These are phyloP conservation scores for Iris macrosiphon DNA, from an alignment of 106 monocot species.

Conservation along the genomic window DNA sequence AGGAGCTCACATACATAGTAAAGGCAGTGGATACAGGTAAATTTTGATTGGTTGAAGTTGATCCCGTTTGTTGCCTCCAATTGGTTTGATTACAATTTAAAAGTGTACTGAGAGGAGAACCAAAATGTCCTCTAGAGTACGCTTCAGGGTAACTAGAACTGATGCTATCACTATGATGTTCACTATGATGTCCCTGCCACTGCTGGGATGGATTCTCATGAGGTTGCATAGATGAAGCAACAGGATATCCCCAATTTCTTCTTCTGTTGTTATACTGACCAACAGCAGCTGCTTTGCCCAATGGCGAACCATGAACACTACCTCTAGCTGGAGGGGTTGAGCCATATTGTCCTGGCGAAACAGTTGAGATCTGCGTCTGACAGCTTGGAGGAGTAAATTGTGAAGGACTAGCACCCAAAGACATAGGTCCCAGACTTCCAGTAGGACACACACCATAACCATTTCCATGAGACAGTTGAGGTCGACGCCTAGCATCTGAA, in stretches of 20 bases:
- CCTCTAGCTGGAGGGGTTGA: slow-evolving; percentile 77
- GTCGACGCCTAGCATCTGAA: slow-evolving; percentile 59
- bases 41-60: slow-evolving; percentile 15
- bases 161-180: slow-evolving; percentile 35
- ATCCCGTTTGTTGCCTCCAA: slow-evolving; percentile 50
- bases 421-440: slow-evolving; percentile 68
- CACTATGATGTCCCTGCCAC: slow-evolving; percentile 41
- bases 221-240: slow-evolving; percentile 26
- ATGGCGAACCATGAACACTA: slow-evolving; percentile 46
- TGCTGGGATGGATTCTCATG: slow-evolving; percentile 48
- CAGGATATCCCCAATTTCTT: slow-evolving; percentile 36
- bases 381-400: slow-evolving; percentile 85
- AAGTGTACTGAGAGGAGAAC: slow-evolving; percentile 35
- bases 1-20: slow-evolving; percentile 10
- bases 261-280: slow-evolving; percentile 58
- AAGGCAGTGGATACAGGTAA: slow-evolving; percentile 3
- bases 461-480: slow-evolving; percentile 52
- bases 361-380: slow-evolving; percentile 50
- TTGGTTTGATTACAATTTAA: slow-evolving; percentile 30
- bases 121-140: slow-evolving; percentile 28
- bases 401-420: slow-evolving; percentile 93
- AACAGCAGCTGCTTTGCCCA: slow-evolving; percentile 56
- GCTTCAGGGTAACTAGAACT: slow-evolving; percentile 34
- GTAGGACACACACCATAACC: slow-evolving; percentile 64
- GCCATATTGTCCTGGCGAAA: slow-evolving; percentile 73